phyloP scores from a whole-genome alignment of 2,329 filamentous ascomycete species.

The Huntiella omanensis region DNA sequence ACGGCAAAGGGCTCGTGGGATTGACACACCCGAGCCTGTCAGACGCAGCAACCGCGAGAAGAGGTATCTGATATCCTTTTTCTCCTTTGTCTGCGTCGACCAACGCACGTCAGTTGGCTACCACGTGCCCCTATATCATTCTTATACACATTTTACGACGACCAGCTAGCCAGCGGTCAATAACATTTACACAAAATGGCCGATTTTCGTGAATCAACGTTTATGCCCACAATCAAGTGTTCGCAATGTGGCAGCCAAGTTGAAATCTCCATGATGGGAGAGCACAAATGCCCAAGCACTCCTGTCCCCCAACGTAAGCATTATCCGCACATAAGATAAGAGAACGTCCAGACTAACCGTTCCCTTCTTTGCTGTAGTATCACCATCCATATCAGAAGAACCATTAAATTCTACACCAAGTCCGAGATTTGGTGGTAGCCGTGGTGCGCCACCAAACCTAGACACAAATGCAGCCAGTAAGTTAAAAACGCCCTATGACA shows the following conservation, averaged over 20 bases:
- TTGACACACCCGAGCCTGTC: no score
- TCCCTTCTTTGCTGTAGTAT: constrained; percentile 13
- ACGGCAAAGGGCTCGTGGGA: no score
- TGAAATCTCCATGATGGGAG: constrained; percentile 70
- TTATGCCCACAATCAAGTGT: constrained; percentile 74
- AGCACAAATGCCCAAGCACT: constrained; percentile 45
- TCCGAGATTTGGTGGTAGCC: constrained; percentile 2
- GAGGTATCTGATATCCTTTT: no score
- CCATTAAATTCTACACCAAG: constrained; percentile 2
- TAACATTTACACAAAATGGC: constrained; percentile 7
- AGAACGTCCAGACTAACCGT: constrained; percentile 21
- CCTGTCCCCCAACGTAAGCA: constrained; percentile 8
- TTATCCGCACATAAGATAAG: no score
- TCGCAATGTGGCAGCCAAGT: constrained; percentile 62
- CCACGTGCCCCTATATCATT: no score
- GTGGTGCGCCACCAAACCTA: constrained; percentile 23
- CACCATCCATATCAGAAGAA: constrained; percentile 7
- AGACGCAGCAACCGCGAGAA: no score
- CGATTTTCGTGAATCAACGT: constrained; percentile 41
- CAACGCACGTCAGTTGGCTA: no score
- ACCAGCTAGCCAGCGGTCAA: no score
- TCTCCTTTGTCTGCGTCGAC: no score
- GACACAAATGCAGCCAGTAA: constrained; percentile 35
- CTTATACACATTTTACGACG: no score
- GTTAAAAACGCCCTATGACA: constrained; percentile 12